Evolutionary conservation across 805 yeast species (phyloP), one percentile per base, ranked within the genome.

Genomic region (Candida quercuum): DNA sequence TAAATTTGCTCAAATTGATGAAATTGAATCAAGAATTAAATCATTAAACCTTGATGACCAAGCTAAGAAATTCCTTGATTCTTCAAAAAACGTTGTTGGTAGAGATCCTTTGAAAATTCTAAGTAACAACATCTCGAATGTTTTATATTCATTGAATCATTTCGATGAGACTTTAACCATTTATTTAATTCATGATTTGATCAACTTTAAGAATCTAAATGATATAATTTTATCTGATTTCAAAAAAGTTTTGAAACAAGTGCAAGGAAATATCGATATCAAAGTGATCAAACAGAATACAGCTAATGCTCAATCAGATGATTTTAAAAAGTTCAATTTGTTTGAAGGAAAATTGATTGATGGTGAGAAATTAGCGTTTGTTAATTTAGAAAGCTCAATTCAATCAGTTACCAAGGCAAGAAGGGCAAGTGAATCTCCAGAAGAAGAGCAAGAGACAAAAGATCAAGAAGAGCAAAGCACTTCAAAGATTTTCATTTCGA

Each of bases 291-390:
- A 80, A 48, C 64, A 66, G 51, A 67, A 68, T 11, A 65, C 64
- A n/a, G 59, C 63, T 12, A 54, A 56, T 28, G 35, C 45, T 25
- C 28, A 28, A 11, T 45, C 49, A 8, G 50, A 48, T 3, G 61
- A 50, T 23, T 47, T 38, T 30, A 57, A 54, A 22, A 74, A 75
- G 34, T 71, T 91, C 50, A 81, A 82, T 44, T 58, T 85, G 48
- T 86, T 88, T 55, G 64, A 71, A 16, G 97, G 97, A 8, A 82
- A 83, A 45, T 52, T 78, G 1, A 73, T 78, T 31, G 95, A 87
- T 57, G 97, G 93, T 12, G 94, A 85, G 52, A 91, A 93, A 58
- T 72, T 93, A 41, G 83, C 94, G 28, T 71, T 76, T 51, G 98
- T 97, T 4, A 89, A 87, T 54, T 70, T 91, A 49, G 96, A 87